phyloP scores from a whole-genome alignment of 2,329 filamentous ascomycete genomes.

The Purpureocillium takamizusanense region DNA sequence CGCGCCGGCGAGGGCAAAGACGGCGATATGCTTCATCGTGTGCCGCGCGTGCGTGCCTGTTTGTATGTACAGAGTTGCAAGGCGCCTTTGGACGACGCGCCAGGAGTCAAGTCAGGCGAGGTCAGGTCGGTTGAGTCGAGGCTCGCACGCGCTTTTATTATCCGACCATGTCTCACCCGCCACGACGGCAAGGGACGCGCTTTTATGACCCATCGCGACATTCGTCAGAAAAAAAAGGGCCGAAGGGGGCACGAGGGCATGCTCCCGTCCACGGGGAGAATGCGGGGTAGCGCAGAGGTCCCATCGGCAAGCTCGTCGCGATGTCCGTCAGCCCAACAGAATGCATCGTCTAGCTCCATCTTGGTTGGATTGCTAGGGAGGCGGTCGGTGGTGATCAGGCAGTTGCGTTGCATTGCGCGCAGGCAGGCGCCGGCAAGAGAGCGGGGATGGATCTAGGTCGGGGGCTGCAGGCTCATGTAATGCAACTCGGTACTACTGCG shows the following conservation, averaged over 20 bases:
- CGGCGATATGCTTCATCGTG: constrained; percentile 1
- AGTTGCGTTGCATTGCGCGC: background rate
- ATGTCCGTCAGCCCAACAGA: background rate
- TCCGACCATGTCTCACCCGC: too few relatives aligned
- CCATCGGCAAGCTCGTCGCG: too few relatives aligned
- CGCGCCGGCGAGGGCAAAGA: constrained; percentile 23
- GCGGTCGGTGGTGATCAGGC: too few relatives aligned
- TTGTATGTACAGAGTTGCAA: too few relatives aligned
- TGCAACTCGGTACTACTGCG: too few relatives aligned
- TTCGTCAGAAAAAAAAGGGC: background rate
- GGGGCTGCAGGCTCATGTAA: too few relatives aligned
- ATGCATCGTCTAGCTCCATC: background rate
- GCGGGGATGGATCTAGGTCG: too few relatives aligned
- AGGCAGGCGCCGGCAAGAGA: too few relatives aligned
- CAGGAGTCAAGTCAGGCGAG: background rate
- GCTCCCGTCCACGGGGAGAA: background rate
- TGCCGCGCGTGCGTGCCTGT: background rate
- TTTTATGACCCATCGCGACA: background rate
- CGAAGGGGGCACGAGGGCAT: background rate
- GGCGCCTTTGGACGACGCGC: background rate
- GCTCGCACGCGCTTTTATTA: too few relatives aligned
- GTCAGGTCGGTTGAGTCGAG: too few relatives aligned
- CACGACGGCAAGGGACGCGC: too few relatives aligned
- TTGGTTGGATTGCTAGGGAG: background rate
- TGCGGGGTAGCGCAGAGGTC: constrained; percentile 1